Evolutionary conservation across 768 basidiomycete genomes (phyloP), one percentile per base, ranked within the genome.

Genomic region (Wakefieldia striispora): DNA sequence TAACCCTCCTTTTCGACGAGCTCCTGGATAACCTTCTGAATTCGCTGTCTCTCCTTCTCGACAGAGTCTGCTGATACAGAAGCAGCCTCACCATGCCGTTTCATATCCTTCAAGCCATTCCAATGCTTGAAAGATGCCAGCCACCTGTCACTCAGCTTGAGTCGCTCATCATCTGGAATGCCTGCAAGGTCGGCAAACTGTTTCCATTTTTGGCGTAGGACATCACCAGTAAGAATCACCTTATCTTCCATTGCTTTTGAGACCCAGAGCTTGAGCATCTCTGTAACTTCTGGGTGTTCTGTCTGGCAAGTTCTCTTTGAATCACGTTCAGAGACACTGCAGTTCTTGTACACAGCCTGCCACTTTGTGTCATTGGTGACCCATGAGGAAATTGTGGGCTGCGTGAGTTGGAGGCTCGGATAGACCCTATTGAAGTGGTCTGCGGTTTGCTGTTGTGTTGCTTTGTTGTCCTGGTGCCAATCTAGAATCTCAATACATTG

Each of bases 181-280:
- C 65, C 57, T 26, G 26, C 13, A n/a, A 57, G 26, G 67, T 45
- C 9, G 13, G 54, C 40, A 38, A 55, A 55, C 11, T 7, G 16
- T 12, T 27, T 17, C 54, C 49, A 55, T 23, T 55, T 51, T 23
- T 47, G 44, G 1, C 34, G 19, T 8, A 51, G 23, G 26, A 55
- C 31, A 4, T 55, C 64, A 3, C 70, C 68, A 31, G 61, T 75
- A 16, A 76, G 24, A 0, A 60, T n/a, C 24, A 75, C 43, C 0
- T 19, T 6, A 16, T 71, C 59, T 6, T 68, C 70, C 65, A 75
- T 74, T 29, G 69, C 72, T 40, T 70, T 64, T 19, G 51, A 53
- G 4, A 71, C 61, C 72, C 72, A 73, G 3, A 72, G 51, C 2
- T 69, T 52, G 56, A 74, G 44, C 65, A 70, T 70, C 34, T 72